Conservation (phyloP, 768 basidiomycete species). For the Wakefieldia striispora region DNA sequence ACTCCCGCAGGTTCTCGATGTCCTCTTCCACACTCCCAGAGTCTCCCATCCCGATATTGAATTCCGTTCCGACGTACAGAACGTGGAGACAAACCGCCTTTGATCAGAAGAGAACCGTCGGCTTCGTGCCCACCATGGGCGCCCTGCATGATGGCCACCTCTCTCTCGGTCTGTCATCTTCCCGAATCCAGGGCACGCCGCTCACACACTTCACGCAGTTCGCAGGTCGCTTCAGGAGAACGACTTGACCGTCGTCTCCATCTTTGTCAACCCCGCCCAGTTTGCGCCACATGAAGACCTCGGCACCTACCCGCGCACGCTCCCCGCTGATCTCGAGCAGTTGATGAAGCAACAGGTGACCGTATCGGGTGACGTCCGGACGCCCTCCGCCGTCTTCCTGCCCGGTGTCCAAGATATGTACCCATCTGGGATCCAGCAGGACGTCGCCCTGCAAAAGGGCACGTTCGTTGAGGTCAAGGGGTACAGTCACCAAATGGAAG, state of each 20-base stretch:
- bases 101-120: slow-evolving; percentile 63
- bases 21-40: slow-evolving; percentile 23
- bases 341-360: slow-evolving; percentile 42
- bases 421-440: slow-evolving; percentile 85
- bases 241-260: slow-evolving; percentile 86
- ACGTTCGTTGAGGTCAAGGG: slow-evolving; percentile 93
- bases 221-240: slow-evolving; percentile 71
- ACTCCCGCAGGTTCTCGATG: slow-evolving; percentile 9
- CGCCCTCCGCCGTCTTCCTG: slow-evolving; percentile 70
- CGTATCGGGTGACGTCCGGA: slow-evolving; percentile 35
- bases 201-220: slow-evolving; percentile 46
- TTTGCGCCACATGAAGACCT: slow-evolving; percentile 97
- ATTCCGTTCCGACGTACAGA: slow-evolving; percentile 58
- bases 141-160: slow-evolving; percentile 94
- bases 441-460: slow-evolving; percentile 71
- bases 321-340: slow-evolving; percentile 68
- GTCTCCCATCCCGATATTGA: slow-evolving; percentile 48
- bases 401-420: slow-evolving; percentile 86
- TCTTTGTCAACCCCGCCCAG: slow-evolving; percentile 98
- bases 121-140: slow-evolving; percentile 98
- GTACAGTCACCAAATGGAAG: slow-evolving; percentile 92
- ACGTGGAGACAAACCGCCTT: slow-evolving; percentile 73
- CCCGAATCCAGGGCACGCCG: background rate
- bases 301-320: slow-evolving; percentile 83
- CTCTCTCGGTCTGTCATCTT: slow-evolving; percentile 67